Conservation (phyloP, 768 basidiomycete genomes). For the Podaxis pistillaris region DNA sequence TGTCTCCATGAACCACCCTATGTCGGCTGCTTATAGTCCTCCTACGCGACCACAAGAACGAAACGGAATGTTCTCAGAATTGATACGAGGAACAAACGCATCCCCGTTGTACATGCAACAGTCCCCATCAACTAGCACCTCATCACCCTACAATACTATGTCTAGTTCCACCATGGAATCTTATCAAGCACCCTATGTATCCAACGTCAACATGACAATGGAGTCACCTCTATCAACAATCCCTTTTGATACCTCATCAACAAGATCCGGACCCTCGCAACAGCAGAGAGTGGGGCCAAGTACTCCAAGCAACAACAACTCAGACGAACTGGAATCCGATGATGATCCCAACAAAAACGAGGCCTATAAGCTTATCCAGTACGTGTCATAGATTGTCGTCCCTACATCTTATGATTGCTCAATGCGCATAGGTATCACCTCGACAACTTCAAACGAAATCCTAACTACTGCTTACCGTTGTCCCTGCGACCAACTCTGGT, state of each 20-base stretch:
- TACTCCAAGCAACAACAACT: constrained; percentile 25
- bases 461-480: constrained; percentile 82
- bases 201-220: constrained; percentile 55
- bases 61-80: constrained; percentile 55
- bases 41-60: constrained; percentile 43
- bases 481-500: constrained; percentile 87
- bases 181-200: constrained; percentile 51
- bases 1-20: constrained; percentile 47
- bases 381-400: constrained; percentile 22
- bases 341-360: constrained; percentile 74
- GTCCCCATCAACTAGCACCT: constrained; percentile 36
- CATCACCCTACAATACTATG: constrained; percentile 39
- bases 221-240: constrained; percentile 53
- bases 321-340: constrained; percentile 56
- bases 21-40: constrained; percentile 45
- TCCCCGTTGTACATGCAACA: constrained; percentile 65
- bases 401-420: constrained; percentile 1
- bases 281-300: constrained; percentile 31
- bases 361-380: constrained; percentile 83
- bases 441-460: constrained; percentile 85
- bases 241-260: constrained; percentile 39
- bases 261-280: constrained; percentile 27
- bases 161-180: constrained; percentile 36
- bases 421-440: constrained; percentile 70
- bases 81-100: constrained; percentile 49